These are phyloP conservation scores for Xylaria palmicola DNA, from an alignment of 495 filamentous ascomycete genomes.

Conservation along the genomic window DNA sequence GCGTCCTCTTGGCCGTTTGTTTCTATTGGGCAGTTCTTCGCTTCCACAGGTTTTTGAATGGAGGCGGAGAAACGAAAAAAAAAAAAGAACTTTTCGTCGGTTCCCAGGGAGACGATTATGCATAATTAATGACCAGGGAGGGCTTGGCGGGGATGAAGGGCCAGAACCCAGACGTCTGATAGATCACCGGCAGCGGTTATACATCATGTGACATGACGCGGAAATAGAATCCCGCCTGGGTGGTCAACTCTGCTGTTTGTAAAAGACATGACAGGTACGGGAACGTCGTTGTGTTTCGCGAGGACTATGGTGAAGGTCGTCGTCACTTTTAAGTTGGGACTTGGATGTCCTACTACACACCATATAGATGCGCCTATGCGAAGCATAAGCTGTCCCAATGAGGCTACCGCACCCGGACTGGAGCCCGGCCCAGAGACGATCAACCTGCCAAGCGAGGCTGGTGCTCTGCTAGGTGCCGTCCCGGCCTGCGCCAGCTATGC, in stretches of 20 bases:
- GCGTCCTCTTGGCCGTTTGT: neutral
- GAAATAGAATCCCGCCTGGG: neutral
- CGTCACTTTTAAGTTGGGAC: slow-evolving; percentile 6
- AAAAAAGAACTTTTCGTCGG: neutral
- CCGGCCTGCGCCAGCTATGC: neutral
- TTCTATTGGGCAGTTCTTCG: too few species aligned
- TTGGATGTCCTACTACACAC: too few species aligned
- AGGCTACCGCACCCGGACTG: neutral
- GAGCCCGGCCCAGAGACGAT: neutral
- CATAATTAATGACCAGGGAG: neutral
- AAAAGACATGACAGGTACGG: neutral
- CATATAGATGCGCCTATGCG: neutral
- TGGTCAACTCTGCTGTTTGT: neutral
- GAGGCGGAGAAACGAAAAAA: too few species aligned
- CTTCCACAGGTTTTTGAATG: too few species aligned
- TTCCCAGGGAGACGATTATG: neutral
- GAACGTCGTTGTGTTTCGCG: neutral
- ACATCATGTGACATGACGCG: slow-evolving; percentile 13
- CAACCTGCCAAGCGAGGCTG: slow-evolving; percentile 3
- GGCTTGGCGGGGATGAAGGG: neutral
- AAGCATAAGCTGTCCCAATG: neutral
- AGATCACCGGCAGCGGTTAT: slow-evolving; percentile 10
- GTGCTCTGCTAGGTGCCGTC: slow-evolving; percentile 2
- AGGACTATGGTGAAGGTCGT: neutral
- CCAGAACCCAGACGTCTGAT: neutral